A percentile compares a stretch with the other conserved stretches of the same genome.
phyloP scores from a whole-genome alignment of 1,284 basidiomycete species.

The Athelia psychrophila region DNA sequence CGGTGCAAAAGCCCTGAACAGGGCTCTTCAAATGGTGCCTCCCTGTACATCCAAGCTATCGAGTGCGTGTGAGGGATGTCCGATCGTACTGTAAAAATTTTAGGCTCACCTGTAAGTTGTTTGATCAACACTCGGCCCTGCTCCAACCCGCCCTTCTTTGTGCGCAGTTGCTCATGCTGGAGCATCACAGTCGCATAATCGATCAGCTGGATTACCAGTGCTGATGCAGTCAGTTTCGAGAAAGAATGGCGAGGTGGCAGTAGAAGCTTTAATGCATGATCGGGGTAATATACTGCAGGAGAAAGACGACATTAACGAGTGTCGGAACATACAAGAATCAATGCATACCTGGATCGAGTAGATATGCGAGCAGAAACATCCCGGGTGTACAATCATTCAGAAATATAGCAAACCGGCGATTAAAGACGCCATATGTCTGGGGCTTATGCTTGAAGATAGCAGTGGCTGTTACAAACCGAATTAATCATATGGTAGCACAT shows the following conservation, averaged over 20 bases:
- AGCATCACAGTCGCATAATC: slow-evolving; percentile 4
- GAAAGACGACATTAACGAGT: neutral
- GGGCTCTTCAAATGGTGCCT: neutral
- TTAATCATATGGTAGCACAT: too few relatives aligned
- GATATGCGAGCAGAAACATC: slow-evolving; percentile 8
- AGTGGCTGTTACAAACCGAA: too few relatives aligned
- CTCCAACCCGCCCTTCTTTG: neutral
- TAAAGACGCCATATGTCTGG: slow-evolving; percentile 4
- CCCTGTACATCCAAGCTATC: neutral
- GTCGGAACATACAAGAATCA: too few relatives aligned
- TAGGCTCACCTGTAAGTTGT: neutral
- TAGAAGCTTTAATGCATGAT: slow-evolving; percentile 6
- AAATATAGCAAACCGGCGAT: slow-evolving; percentile 7
- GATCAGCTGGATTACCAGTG: slow-evolving; percentile 1
- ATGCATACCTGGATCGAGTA: slow-evolving; percentile 10
- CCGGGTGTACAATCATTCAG: slow-evolving; percentile 7
- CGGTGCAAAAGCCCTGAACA: neutral
- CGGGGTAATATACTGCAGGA: slow-evolving; percentile 7
- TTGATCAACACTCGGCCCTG: neutral
- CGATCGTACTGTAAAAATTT: neutral
- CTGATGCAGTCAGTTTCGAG: neutral
- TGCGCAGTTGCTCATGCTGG: slow-evolving; percentile 6
- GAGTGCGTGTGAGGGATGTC: neutral
- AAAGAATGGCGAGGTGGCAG: slow-evolving; percentile 7
- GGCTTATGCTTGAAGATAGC: slow-evolving; percentile 1